Evolutionary conservation across 108 stramenopile species (phyloP).

Genomic region (Pseudonitzschia multistriata): DNA sequence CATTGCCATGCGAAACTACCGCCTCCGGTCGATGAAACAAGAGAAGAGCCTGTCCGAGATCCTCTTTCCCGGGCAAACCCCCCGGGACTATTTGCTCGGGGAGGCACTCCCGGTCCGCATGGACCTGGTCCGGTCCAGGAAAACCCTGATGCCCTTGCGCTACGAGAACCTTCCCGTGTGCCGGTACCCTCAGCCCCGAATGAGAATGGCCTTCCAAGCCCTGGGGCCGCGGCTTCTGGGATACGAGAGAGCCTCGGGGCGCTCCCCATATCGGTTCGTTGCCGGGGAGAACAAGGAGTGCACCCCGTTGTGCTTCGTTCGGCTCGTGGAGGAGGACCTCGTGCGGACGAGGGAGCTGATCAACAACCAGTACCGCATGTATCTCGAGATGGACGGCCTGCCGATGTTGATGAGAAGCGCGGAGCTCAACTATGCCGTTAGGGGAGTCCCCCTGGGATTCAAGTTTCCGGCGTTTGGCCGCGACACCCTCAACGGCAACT

Average conservation of each 20-base stretch:
- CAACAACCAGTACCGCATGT: slow-evolving; percentile 78
- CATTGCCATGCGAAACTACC: slow-evolving; percentile 28
- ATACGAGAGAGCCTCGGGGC: slow-evolving; percentile 35
- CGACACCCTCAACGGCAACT: slow-evolving; percentile 22
- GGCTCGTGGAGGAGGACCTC: slow-evolving; percentile 43
- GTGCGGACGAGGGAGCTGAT: slow-evolving; percentile 62
- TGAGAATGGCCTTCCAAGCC: slow-evolving; percentile 5
- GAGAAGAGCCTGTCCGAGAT: slow-evolving; percentile 53
- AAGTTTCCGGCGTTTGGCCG: slow-evolving; percentile 22
- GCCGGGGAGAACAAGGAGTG: slow-evolving; percentile 35
- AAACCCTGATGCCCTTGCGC: slow-evolving; percentile 84
- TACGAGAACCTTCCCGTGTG: slow-evolving; percentile 50
- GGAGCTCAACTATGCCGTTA: slow-evolving; percentile 38
- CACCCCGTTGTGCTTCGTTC: slow-evolving; percentile 43
- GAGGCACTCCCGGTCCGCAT: slow-evolving; percentile 48
- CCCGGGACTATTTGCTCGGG: slow-evolving; percentile 45
- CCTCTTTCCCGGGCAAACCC: slow-evolving; percentile 64
- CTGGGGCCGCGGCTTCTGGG: slow-evolving; percentile 51
- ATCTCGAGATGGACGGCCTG: slow-evolving; percentile 68
- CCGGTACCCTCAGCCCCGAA: slow-evolving; percentile 7
- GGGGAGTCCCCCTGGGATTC: slow-evolving; percentile 62
- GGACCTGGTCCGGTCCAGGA: slow-evolving; percentile 56
- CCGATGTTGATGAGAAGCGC: slow-evolving; percentile 49
- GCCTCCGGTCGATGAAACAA: slow-evolving; percentile 53
- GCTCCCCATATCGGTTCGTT: slow-evolving; percentile 43